A percentile compares a stretch with the other conserved stretches of the same genome.
phyloP scores from a whole-genome alignment of 306 rosid genomes.

The Datisca glomerata region DNA sequence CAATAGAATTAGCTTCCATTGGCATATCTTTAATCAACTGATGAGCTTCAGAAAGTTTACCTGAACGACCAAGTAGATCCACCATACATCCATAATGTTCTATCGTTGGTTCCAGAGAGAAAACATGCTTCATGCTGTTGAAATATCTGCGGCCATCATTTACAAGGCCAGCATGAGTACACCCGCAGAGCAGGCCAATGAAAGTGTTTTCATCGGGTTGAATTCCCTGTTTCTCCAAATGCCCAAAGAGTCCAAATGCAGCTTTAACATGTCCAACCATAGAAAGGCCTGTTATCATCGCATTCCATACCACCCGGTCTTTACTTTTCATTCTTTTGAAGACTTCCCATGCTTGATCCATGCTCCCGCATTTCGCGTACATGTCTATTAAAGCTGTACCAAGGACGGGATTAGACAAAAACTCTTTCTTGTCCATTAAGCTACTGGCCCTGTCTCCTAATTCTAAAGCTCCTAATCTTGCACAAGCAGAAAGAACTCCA shows the following conservation, averaged over 20 bases:
- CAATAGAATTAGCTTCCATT: conserved; percentile 45
- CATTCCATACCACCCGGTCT: conserved; percentile 54
- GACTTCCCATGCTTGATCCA: conserved; percentile 39
- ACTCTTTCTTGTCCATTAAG: conserved; percentile 36
- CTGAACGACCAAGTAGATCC: conserved; percentile 68
- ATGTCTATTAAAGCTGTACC: conserved; percentile 70
- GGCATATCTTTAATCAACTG: conserved; percentile 45
- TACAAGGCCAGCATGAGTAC: conserved; percentile 67
- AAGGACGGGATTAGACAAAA: conserved; percentile 38
- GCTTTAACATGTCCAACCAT: conserved; percentile 51
- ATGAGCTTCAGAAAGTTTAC: conserved; percentile 46
- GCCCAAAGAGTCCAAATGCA: conserved; percentile 50
- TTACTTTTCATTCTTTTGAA: conserved; percentile 40
- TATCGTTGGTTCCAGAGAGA: conserved; percentile 39
- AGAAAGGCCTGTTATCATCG: conserved; percentile 52
- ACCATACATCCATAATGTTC: conserved; percentile 80
- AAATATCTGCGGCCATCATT: conserved; percentile 53
- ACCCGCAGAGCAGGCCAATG: conserved; percentile 56
- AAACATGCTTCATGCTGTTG: conserved; percentile 27
- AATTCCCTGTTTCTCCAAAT: conserved; percentile 45
- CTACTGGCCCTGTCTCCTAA: conserved; percentile 47
- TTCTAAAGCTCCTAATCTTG: conserved; percentile 50
- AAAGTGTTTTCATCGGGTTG: conserved; percentile 53
- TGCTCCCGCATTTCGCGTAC: conserved; percentile 62
- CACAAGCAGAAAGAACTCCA: conserved; percentile 59